Base-by-base conservation (phyloP, 768 basidiomycete genomes). In the Tephrocybe sp. region DNA sequence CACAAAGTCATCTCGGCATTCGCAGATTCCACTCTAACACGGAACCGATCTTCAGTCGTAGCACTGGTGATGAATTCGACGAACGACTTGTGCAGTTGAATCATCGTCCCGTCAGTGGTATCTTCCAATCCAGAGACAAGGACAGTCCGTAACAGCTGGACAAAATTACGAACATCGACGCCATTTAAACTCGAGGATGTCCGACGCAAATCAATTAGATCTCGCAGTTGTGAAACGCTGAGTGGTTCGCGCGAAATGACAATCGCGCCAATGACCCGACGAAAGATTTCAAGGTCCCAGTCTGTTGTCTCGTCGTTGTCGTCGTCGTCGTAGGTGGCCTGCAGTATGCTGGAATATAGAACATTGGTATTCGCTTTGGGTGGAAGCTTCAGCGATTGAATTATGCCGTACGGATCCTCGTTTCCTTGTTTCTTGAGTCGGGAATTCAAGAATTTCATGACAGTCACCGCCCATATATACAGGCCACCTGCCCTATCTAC, bases 381-480 rank as follows among this genome's bases (percentile, higher is more conserved):
- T 27, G 36, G 25, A 9, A 29, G 42, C 15, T 49, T 52, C 22
- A 57, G 34, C 4, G n/a, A 15, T 15, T 57, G 45, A 19, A 55
- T 33, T 10, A 57, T 27, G 3, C 49, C 43, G 10, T 45, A 13
- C 6, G 43, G 34, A 42, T 49, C 39, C 27, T 44, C 44, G 6
- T 24, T 43, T 4, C 56, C 56, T 19, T 25, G 22, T 13, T 15
- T 38, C 9, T 31, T 18, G 19, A 56, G 19, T 24, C 48, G 47
- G 18, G 37, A 24, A 4, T 48, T 16, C 7, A 53, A 33, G 42
- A 53, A 53, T 8, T 43, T 33, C 7, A 24, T 21, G 30, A 48
- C 52, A 12, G 52, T 53, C 3, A 39, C 47, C 4, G 52, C 52
- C 52, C 52, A 53, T 12, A 53, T 49, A 36, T 48, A 53, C 24